Evolutionary conservation across 257 asterid species (phyloP).

Genomic region (Solanum medicagineum): DNA sequence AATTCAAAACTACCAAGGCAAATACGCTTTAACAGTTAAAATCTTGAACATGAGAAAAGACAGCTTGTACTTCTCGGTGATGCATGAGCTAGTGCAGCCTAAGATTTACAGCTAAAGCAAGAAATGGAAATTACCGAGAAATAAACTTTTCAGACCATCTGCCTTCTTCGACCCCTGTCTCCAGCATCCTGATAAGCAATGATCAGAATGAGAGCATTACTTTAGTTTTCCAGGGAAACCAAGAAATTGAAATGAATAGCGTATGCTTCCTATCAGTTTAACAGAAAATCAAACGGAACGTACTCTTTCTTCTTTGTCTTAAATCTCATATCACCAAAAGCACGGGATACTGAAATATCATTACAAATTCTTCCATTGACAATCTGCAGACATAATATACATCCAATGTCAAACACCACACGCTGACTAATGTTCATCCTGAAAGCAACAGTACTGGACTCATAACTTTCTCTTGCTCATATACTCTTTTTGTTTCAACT

Average conservation of each 20-base stretch:
- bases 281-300: constrained; percentile 5
- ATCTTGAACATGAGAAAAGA: neutral
- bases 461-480: neutral
- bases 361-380: constrained; percentile 86
- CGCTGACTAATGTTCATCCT: neutral
- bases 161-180: constrained; percentile 77
- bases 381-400: constrained; percentile 31
- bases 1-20: neutral
- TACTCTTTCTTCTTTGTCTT: constrained; percentile 79
- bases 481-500: neutral
- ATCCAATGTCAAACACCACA: neutral
- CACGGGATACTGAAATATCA: constrained; percentile 89
- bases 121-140: constrained; percentile 46
- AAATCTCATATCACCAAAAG: constrained; percentile 91
- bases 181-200: constrained; percentile 56
- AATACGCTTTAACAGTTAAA: neutral
- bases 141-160: constrained; percentile 79
- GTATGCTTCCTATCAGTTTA: neutral
- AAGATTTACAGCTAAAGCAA: neutral
- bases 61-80: neutral
- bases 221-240: neutral
- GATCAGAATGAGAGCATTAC: neutral
- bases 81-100: neutral
- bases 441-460: neutral
- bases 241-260: neutral